phyloP scores from a whole-genome alignment of 1,284 basidiomycete species.

The Athelia psychrophila region DNA sequence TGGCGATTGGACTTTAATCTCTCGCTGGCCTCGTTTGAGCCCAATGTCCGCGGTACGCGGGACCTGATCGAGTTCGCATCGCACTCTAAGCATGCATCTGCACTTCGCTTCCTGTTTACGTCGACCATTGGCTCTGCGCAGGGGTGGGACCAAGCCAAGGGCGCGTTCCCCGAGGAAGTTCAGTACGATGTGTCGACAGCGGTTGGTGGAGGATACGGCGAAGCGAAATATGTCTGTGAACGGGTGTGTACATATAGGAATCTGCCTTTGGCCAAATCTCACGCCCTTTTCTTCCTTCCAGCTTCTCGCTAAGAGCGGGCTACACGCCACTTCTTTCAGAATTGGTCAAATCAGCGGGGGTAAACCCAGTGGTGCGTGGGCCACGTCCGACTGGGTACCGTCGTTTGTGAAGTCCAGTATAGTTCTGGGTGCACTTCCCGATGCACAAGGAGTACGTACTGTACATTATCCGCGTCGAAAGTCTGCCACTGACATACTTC shows the following conservation, averaged over 20 bases:
- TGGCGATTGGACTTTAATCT: constrained; percentile 43
- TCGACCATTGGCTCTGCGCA: constrained; percentile 23
- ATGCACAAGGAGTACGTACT: constrained; percentile 10
- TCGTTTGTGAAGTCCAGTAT: constrained; percentile 22
- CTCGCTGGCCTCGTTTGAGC: constrained; percentile 33
- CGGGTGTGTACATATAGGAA: constrained; percentile 28
- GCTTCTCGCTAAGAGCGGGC: constrained; percentile 23
- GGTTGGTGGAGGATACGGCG: constrained; percentile 28
- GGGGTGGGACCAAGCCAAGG: constrained; percentile 17
- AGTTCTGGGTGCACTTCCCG: constrained; percentile 10
- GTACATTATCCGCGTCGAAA: neutral
- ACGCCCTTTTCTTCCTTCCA: constrained; percentile 1
- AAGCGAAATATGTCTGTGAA: constrained; percentile 32
- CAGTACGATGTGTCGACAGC: constrained; percentile 17
- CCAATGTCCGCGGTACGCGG: constrained; percentile 28
- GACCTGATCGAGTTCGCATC: constrained; percentile 34
- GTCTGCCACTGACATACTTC: neutral
- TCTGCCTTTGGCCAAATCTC: neutral
- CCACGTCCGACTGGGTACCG: constrained; percentile 22
- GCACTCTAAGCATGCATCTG: constrained; percentile 4
- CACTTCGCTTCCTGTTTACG: constrained; percentile 25
- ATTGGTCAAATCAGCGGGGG: constrained; percentile 23
- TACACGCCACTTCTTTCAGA: constrained; percentile 20
- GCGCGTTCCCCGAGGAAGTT: constrained; percentile 28
- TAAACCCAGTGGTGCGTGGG: constrained; percentile 18